These are phyloP conservation scores for Trichoderma asperellum DNA, from an alignment of 2,329 filamentous ascomycete species.

Conservation along the genomic window DNA sequence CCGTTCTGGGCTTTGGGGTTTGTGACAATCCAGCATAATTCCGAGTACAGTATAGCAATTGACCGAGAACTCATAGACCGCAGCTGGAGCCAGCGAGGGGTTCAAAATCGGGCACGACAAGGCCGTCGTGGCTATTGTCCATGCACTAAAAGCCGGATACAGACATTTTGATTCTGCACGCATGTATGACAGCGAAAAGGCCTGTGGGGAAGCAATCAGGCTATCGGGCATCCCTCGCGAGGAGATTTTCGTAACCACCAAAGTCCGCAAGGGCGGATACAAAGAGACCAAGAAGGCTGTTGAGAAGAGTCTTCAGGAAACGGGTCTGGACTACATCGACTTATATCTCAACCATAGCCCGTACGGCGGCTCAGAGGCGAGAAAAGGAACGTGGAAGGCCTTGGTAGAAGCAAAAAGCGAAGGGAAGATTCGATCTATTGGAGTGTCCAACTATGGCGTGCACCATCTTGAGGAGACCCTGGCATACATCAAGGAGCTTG, in stretches of 20 bases:
- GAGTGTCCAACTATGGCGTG: constrained; percentile 73
- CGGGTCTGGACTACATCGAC: constrained; percentile 64
- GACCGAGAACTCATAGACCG: neutral
- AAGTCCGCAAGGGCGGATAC: constrained; percentile 65
- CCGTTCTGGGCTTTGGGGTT: constrained; percentile 16
- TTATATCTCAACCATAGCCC: constrained; percentile 72
- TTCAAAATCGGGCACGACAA: constrained; percentile 6
- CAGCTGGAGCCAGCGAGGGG: neutral
- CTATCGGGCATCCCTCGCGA: constrained; percentile 58
- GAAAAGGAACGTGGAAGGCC: constrained; percentile 67
- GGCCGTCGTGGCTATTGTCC: neutral
- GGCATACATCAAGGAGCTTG: constrained; percentile 55
- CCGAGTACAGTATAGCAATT: neutral
- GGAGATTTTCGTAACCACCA: constrained; percentile 71
- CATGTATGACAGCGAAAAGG: constrained; percentile 67
- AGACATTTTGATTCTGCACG: constrained; percentile 68
- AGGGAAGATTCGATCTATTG: constrained; percentile 66
- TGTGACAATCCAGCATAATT: neutral
- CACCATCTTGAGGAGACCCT: constrained; percentile 71
- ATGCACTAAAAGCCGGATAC: constrained; percentile 61
- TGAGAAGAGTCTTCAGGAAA: constrained; percentile 14
- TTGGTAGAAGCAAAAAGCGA: constrained; percentile 64
- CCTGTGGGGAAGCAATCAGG: constrained; percentile 67
- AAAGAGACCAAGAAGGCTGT: constrained; percentile 38
- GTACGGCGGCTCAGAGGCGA: constrained; percentile 52